Evolutionary conservation across 164 flowering plant genomes (phyloP).

Genomic region (Buxus sempervirens): DNA sequence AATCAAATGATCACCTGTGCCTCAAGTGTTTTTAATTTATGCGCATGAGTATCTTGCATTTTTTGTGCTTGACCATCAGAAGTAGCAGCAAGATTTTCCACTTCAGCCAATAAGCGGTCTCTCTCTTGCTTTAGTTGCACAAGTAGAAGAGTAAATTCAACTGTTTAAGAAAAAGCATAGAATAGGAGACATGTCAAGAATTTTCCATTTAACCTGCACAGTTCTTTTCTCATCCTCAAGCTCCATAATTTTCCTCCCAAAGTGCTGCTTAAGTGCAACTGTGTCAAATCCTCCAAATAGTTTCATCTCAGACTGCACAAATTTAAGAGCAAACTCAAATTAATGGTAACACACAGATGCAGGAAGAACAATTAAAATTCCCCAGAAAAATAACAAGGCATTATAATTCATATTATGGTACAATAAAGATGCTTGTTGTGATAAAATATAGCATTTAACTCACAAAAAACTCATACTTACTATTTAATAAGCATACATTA

Average conservation of each 20-base stretch:
- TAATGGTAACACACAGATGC: background rate
- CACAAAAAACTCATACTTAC: too few species aligned
- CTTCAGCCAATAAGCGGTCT: slow-evolving; percentile 76
- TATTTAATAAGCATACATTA: too few species aligned
- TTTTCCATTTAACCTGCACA: slow-evolving; percentile 61
- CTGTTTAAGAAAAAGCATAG: slow-evolving; percentile 1
- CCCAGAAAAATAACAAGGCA: background rate
- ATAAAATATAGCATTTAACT: too few species aligned
- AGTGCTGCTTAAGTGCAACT: slow-evolving; percentile 90
- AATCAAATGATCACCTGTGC: slow-evolving; percentile 59
- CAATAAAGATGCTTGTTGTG: too few species aligned
- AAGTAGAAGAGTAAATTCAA: slow-evolving; percentile 10
- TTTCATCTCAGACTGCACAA: slow-evolving; percentile 93
- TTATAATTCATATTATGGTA: too few species aligned
- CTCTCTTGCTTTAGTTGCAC: slow-evolving; percentile 72
- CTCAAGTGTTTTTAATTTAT: slow-evolving; percentile 84
- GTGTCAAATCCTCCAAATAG: slow-evolving; percentile 71
- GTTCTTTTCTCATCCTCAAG: slow-evolving; percentile 90
- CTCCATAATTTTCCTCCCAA: slow-evolving; percentile 90
- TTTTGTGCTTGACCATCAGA: slow-evolving; percentile 92
- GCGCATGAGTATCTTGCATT: slow-evolving; percentile 81
- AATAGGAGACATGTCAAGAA: background rate
- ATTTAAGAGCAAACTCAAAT: slow-evolving; percentile 1
- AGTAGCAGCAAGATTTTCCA: slow-evolving; percentile 74
- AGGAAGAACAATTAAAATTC: background rate